Evolutionary conservation across 306 rosid genomes (phyloP), one percentile per base, ranked within the genome.

Genomic region (Glycyrrhiza uralensis): DNA sequence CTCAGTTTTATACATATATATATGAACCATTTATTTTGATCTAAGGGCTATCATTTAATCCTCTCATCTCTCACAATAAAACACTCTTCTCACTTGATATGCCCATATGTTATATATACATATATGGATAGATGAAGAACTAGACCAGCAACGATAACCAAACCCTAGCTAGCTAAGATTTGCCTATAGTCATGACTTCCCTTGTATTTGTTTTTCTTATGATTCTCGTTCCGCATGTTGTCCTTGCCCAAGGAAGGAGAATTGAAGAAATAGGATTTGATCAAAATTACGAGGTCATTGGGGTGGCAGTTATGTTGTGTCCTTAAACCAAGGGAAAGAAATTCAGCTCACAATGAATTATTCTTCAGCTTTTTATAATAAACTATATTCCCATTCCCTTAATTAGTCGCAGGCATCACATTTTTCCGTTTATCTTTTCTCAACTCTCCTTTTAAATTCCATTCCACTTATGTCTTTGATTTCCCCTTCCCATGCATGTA

Each of bases 261-360:
- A 14, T 2, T 46, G 72, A n/a, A 45, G 58, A 66, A 46, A 30
- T 66, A 46, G 10, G n/a, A 7, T 66, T 45, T 66, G 12, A 66
- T 66, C 72, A 66, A 46, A 66, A 66, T 66, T 66, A 66, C 13
- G 29, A 28, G 45, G 80, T 82, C 26, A 71, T 62, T 87, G 84
- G 85, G 92, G 87, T 15, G 75, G 2, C n/a, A 68, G 47, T 80
- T 79, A 75, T 73, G 83, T 79, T 54, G 70, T 67, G 50, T 13
- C 28, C 66, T 14, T 69, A 30, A 55, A 85, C 44, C 84, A 71
- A 71, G 89, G 83, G 11, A 78, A 29, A 33, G 54, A 80, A 69
- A 69, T 87, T 70, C 83, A 82, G 71, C 89, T 87, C 69, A 71
- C 71, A 38, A 57, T 87, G 87, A 89, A 85, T 66, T 29, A 12